Percentiles rank a stretch among this genome's conserved stretches.
phyloP scores from a whole-genome alignment of 495 filamentous ascomycete genomes.

The Talaromyces wortmannii region DNA sequence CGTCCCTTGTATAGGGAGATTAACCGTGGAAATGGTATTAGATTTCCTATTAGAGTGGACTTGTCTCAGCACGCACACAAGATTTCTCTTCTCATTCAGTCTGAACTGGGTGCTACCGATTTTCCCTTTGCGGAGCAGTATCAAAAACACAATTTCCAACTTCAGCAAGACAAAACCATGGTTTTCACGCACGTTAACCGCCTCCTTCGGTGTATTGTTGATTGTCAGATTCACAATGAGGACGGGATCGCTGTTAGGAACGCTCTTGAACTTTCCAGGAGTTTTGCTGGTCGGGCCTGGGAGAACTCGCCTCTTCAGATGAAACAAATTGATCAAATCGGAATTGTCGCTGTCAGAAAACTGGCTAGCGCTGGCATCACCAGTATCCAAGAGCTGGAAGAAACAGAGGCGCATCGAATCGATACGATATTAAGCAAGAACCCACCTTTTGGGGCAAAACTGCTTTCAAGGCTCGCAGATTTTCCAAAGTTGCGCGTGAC shows the following conservation, averaged over 20 bases:
- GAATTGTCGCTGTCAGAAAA: slow-evolving; percentile 69
- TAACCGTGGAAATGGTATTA: slow-evolving; percentile 65
- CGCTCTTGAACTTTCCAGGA: slow-evolving; percentile 72
- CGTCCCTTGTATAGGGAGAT: slow-evolving; percentile 73
- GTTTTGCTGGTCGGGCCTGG: slow-evolving; percentile 76
- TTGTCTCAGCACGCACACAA: slow-evolving; percentile 71
- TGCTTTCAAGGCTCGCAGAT: slow-evolving; percentile 53
- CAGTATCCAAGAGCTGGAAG: slow-evolving; percentile 64
- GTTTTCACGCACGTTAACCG: slow-evolving; percentile 72
- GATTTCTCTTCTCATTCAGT: slow-evolving; percentile 78
- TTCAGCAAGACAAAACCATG: slow-evolving; percentile 59
- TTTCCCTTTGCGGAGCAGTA: slow-evolving; percentile 57
- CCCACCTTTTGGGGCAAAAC: slow-evolving; percentile 72
- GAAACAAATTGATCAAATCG: slow-evolving; percentile 81
- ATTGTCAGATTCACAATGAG: slow-evolving; percentile 64
- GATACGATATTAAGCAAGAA: slow-evolving; percentile 73
- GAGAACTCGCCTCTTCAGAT: slow-evolving; percentile 79
- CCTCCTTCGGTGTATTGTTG: slow-evolving; percentile 76
- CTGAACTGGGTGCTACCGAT: slow-evolving; percentile 69
- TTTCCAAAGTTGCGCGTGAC: slow-evolving; percentile 72
- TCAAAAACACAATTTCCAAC: slow-evolving; percentile 52
- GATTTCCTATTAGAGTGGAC: slow-evolving; percentile 76
- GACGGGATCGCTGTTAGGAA: slow-evolving; percentile 63
- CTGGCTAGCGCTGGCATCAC: slow-evolving; percentile 64
- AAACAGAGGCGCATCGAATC: slow-evolving; percentile 61